phyloP scores from a whole-genome alignment of 2,329 filamentous ascomycete genomes.

The Aspergillus sp. region DNA sequence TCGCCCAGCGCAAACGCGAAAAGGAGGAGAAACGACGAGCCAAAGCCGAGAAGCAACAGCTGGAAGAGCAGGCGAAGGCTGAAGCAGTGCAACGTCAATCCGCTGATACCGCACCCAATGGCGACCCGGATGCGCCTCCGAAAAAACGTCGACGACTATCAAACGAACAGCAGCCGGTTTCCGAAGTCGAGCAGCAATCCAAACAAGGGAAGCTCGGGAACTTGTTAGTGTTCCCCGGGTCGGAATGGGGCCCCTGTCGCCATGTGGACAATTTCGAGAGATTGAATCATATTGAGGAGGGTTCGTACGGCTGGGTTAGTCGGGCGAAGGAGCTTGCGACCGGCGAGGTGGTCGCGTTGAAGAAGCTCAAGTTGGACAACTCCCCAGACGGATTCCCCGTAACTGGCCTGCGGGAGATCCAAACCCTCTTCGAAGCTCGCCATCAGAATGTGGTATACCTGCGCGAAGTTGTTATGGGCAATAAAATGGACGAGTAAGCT shows the following conservation, averaged over 20 bases:
- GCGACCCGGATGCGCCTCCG: slow-evolving; percentile 42
- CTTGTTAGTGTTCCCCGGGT: slow-evolving; percentile 70
- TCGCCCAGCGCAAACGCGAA: slow-evolving; percentile 69
- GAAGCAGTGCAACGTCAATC: slow-evolving; percentile 21
- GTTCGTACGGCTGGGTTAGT: slow-evolving; percentile 92
- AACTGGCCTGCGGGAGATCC: slow-evolving; percentile 89
- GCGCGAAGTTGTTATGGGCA: slow-evolving; percentile 79
- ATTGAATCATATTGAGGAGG: slow-evolving; percentile 96
- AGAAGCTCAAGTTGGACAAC: slow-evolving; percentile 86
- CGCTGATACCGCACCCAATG: slow-evolving; percentile 21
- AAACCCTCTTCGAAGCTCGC: slow-evolving; percentile 76
- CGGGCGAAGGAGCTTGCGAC: slow-evolving; percentile 73
- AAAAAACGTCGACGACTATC: slow-evolving; percentile 64
- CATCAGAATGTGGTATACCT: slow-evolving; percentile 82
- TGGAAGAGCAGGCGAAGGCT: slow-evolving; percentile 33
- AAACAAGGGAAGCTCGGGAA: slow-evolving; percentile 50
- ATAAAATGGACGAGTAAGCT: slow-evolving; percentile 56
- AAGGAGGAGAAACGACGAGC: slow-evolving; percentile 86
- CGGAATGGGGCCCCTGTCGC: slow-evolving; percentile 68
- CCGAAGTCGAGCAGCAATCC: slow-evolving; percentile 20
- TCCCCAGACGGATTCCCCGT: slow-evolving; percentile 82
- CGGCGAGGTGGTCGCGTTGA: slow-evolving; percentile 82
- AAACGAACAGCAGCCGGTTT: slow-evolving; percentile 38
- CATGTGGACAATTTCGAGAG: slow-evolving; percentile 87
- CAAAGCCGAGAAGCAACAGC: slow-evolving; percentile 68